Evolutionary conservation across 495 filamentous ascomycete species (phyloP).

Genomic region (Penicillium bialowiezense): DNA sequence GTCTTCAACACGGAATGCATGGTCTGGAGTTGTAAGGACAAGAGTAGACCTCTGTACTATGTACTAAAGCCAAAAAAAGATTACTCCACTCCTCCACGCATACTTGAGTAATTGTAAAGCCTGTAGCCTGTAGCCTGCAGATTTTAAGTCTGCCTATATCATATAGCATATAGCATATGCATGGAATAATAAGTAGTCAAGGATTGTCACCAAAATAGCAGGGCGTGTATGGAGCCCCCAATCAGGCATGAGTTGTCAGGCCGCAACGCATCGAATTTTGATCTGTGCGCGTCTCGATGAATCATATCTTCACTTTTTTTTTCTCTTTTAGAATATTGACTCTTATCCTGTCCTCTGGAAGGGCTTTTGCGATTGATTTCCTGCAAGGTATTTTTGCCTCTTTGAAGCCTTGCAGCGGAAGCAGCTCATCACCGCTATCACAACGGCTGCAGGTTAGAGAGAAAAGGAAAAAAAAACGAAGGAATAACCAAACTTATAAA

Average conservation of each 20-base stretch:
- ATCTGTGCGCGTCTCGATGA: constrained; percentile 28
- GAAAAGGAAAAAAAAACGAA: not conserved
- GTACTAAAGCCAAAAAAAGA: constrained; percentile 7
- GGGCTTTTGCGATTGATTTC: constrained; percentile 17
- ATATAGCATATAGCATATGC: not conserved
- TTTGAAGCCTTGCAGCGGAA: constrained; percentile 28
- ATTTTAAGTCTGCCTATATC: no score
- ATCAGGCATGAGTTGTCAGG: constrained; percentile 32
- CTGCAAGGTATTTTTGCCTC: constrained; percentile 29
- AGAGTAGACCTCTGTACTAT: constrained; percentile 6
- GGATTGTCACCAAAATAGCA: not conserved
- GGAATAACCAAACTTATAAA: not conserved
- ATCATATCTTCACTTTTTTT: constrained; percentile 18
- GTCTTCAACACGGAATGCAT: constrained; percentile 15
- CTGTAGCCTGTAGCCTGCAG: no score
- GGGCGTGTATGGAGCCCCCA: constrained; percentile 13
- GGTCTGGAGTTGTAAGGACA: constrained; percentile 7
- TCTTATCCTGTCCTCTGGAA: constrained; percentile 4
- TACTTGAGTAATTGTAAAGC: no score
- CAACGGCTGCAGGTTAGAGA: constrained; percentile 9
- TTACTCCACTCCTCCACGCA: constrained; percentile 12
- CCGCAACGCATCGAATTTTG: constrained; percentile 28
- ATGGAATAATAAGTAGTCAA: not conserved
- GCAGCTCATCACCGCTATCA: constrained; percentile 14
- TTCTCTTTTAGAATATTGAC: not conserved